Evolutionary conservation across 1,284 basidiomycete genomes (phyloP), one percentile per base, ranked within the genome.

Genomic region (Austroboletus novae-zelandiae): DNA sequence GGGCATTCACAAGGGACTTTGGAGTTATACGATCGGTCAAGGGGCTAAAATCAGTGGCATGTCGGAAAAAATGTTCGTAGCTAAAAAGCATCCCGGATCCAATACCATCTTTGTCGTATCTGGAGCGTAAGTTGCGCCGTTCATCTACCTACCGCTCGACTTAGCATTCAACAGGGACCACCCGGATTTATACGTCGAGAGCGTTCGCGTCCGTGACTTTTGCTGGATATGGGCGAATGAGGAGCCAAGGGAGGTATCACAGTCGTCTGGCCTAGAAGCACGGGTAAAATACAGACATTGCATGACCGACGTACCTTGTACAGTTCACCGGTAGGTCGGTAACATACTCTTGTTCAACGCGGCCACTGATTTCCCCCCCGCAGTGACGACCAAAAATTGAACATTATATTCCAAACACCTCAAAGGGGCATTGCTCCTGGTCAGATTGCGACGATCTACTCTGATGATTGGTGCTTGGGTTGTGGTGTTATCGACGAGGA

Each of bases 1-100:
- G 0, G 86, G 81, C 1, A 57, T 68, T 27, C 96, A 98, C 64
- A 55, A 75, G 2, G 96, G 96, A 0, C 68, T 95, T 0, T 95
- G 92, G 85, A 80, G 78, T n/a, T 91, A 85, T 57, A 98, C 95
- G 0, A 86, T 98, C 32, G 96, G 96, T 0, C 86, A 92, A 66
- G 71, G 79, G 5, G 86, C 90, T 0, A 77, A 81, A 23, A 69
- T 98, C 13, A 62, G 71, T 1, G 91, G 93, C 0, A 74, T 84
- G 70, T 64, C 69, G 0, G 64, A 79, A 46, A 81, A 78, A 58
- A 80, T 88, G 74, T 96, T 86, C 61, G 91, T 98, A 1, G 84
- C 84, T 0, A 68, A 71, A 37, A 99, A 98, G 64, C 82, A 91
- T 55, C 56, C 71, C 0, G 59, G 66, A 4, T 69, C 62, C 14